Conservation (phyloP, 805 yeast genomes). For the Sungouiozyma ichnusensis region DNA sequence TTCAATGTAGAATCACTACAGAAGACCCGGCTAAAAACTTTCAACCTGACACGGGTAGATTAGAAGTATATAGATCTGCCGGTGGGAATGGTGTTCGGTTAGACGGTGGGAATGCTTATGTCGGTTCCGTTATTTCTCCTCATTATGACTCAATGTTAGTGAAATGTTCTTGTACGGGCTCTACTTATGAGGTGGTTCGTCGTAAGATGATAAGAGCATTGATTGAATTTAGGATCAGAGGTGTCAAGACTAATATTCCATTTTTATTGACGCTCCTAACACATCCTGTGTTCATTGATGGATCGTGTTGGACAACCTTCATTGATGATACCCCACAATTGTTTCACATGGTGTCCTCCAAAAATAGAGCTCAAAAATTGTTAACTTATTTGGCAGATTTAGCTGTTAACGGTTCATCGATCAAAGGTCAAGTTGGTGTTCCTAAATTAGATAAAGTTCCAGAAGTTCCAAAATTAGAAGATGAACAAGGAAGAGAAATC, state of each 20-base stretch:
- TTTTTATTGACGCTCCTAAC: slow-evolving; percentile 86
- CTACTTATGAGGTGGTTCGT: slow-evolving; percentile 92
- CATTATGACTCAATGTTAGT: slow-evolving; percentile 98
- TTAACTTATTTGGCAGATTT: slow-evolving; percentile 85
- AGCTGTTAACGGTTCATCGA: slow-evolving; percentile 91
- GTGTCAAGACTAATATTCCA: slow-evolving; percentile 97
- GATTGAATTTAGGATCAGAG: slow-evolving; percentile 96
- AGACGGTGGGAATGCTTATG: slow-evolving; percentile 98
- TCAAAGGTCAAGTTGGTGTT: slow-evolving; percentile 88
- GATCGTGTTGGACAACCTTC: slow-evolving; percentile 95
- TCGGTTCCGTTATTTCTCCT: slow-evolving; percentile 93
- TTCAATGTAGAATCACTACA: slow-evolving; percentile 97
- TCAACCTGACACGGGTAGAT: slow-evolving; percentile 98
- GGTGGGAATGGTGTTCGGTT: slow-evolving; percentile 99
- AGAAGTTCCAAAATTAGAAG: slow-evolving; percentile 60
- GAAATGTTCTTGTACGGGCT: slow-evolving; percentile 94
- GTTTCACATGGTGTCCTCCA: slow-evolving; percentile 89
- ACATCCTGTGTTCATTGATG: slow-evolving; percentile 73
- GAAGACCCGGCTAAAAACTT: slow-evolving; percentile 94
- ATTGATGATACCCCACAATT: slow-evolving; percentile 96
- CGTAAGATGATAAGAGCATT: slow-evolving; percentile 95
- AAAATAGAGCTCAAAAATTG: slow-evolving; percentile 93
- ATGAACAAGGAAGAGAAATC: slow-evolving; percentile 47
- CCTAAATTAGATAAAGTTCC: slow-evolving; percentile 78
- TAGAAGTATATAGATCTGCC: slow-evolving; percentile 94